These are phyloP conservation scores for Filosporella fistucella DNA, from an alignment of 495 filamentous ascomycete genomes.

Conservation along the genomic window DNA sequence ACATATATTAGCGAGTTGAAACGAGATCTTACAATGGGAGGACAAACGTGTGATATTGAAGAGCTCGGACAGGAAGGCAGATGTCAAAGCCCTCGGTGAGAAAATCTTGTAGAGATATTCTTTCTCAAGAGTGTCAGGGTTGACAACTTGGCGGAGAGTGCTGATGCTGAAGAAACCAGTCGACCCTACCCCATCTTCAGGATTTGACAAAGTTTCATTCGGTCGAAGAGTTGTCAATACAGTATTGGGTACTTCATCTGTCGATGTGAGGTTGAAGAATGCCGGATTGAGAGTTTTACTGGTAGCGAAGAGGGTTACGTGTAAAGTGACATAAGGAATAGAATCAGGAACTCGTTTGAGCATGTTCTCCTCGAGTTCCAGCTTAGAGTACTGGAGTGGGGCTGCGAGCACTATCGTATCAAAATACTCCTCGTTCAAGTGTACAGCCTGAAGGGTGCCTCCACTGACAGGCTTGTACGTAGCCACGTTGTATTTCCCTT, in stretches of 20 bases:
- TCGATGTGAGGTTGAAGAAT: conserved; percentile 61
- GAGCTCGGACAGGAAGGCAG: conserved; percentile 51
- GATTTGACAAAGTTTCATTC: conserved; percentile 36
- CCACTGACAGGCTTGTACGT: conserved; percentile 18
- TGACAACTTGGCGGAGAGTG: conserved; percentile 59
- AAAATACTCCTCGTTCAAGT: conserved; percentile 43
- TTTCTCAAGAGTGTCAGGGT: conserved; percentile 41
- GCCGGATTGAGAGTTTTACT: conserved; percentile 59
- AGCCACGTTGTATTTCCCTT: conserved; percentile 47
- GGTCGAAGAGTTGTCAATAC: conserved; percentile 81
- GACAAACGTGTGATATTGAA: conserved; percentile 14
- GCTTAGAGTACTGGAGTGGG: conserved; percentile 71
- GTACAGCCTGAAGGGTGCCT: conserved; percentile 18
- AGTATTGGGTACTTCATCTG: conserved; percentile 54
- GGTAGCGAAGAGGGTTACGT: conserved; percentile 87
- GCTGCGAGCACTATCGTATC: conserved; percentile 78
- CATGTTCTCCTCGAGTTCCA: conserved; percentile 37
- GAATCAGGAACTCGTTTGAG: conserved; percentile 57
- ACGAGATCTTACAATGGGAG: not conserved
- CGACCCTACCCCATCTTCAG: conserved; percentile 55
- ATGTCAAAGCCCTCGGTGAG: conserved; percentile 64
- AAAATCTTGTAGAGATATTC: conserved; percentile 98
- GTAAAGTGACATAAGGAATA: conserved; percentile 76
- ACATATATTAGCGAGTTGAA: conserved; percentile 17
- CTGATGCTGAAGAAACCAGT: conserved; percentile 87